A percentile compares a stretch with the other conserved stretches of the same genome.
Evolutionary conservation across 2,329 filamentous ascomycete genomes (phyloP).

Genomic region (Elsinoe arachidis): DNA sequence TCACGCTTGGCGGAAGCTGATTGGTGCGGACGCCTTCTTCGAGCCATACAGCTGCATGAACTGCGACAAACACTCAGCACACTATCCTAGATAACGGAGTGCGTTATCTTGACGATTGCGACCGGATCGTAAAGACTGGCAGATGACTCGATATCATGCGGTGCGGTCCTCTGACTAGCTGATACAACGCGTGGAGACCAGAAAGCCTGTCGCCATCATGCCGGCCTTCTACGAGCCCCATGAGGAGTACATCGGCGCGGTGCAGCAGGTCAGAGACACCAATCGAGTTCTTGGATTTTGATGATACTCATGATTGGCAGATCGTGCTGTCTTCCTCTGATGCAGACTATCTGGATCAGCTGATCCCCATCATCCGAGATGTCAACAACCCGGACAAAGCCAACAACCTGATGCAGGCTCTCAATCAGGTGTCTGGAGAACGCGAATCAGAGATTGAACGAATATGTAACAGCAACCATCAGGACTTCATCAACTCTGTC

Average conservation of each 20-base stretch:
- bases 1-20: too few relatives aligned
- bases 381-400: slow-evolving; percentile 68
- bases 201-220: slow-evolving; percentile 19
- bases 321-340: slow-evolving; percentile 90
- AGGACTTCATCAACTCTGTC: slow-evolving; percentile 90
- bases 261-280: slow-evolving; percentile 38
- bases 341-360: slow-evolving; percentile 86
- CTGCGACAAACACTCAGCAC: too few relatives aligned
- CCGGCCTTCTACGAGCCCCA: slow-evolving; percentile 35
- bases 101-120: too few relatives aligned
- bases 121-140: background rate
- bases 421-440: slow-evolving; percentile 74
- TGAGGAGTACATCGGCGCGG: slow-evolving; percentile 40
- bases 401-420: slow-evolving; percentile 63
- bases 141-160: background rate
- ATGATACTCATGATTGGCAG: slow-evolving; percentile 38
- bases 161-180: background rate
- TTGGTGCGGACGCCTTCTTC: too few relatives aligned
- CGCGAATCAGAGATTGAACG: slow-evolving; percentile 86
- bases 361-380: slow-evolving; percentile 91
- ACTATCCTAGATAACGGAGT: too few relatives aligned
- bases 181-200: background rate
- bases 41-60: too few relatives aligned
- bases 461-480: slow-evolving; percentile 91
- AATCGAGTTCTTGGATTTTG: background rate